Evolutionary conservation across 2,329 filamentous ascomycete genomes (phyloP), one percentile per base, ranked within the genome.

Genomic region (Fusarium foetens): DNA sequence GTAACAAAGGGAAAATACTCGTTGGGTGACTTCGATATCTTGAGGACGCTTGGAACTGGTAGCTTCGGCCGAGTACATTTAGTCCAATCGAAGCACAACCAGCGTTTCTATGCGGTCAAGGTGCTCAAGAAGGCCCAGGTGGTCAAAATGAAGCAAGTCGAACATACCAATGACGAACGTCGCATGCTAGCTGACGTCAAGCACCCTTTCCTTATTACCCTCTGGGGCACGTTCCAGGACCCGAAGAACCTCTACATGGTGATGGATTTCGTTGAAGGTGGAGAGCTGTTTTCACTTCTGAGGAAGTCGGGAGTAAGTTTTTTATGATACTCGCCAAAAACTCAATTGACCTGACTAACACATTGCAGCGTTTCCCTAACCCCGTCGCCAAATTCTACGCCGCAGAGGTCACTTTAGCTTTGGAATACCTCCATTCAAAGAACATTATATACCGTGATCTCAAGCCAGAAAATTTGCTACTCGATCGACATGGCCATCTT

Each of bases 131-230:
- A 99, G 88, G 92, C 92, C 53, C 96, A 99, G 84, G 95, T 99
- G 60, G 94, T 99, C 82, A 97, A 97, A 86, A 98, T 99, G 96
- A 99, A 99, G 89, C 96, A 99, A 84, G 94, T 99, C 68, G 96
- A 99, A 84, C 96, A 99, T 84, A 99, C 96, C 75, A 99, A 99
- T 80, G 96, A 99, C 83, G 96, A 99, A 86, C 89, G 96, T 75
- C 91, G 90, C 77, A 99, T 99, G 96, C 85, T 99, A 78, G 93
- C 94, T 81, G 93, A 97, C 81, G 96, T 98, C 81, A 97, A 98
- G 83, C 95, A 99, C 83, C 95, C 96, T 17, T 99, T 99, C 84
- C 87, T 99, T 72, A 96, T 99, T 80, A 99, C 96, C 4, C 87
- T 99, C 43, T 99, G 96, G 96, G 96, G 96, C 65, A 99, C 96